phyloP scores from a whole-genome alignment of 2,329 filamentous ascomycete genomes.

The Penicillium rolfsii region DNA sequence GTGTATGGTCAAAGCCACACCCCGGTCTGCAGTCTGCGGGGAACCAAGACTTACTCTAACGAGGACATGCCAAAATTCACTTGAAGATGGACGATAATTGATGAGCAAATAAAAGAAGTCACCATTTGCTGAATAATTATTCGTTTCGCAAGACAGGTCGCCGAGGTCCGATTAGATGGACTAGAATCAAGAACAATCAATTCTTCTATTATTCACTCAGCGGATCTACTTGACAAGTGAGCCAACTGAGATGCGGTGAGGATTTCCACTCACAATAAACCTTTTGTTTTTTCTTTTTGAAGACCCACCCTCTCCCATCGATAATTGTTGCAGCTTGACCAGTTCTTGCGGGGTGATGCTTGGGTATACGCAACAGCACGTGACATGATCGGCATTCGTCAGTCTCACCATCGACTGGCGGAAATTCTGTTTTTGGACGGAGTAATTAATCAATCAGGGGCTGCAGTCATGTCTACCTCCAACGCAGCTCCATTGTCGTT shows the following conservation, averaged over 20 bases:
- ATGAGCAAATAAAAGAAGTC: not conserved
- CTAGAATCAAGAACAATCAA: not conserved
- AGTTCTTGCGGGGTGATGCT: not conserved
- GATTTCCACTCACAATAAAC: not conserved
- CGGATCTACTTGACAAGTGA: not conserved
- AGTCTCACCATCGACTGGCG: not conserved
- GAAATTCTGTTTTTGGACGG: not conserved
- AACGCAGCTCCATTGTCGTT: not conserved
- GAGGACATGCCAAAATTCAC: not conserved
- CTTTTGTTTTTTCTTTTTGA: too few species aligned
- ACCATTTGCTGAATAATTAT: not conserved
- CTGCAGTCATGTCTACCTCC: not conserved
- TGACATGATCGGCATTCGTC: not conserved
- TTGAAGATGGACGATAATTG: too few species aligned
- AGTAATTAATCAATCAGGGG: slow-evolving; percentile 4
- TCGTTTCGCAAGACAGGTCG: not conserved
- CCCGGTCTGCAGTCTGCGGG: not conserved
- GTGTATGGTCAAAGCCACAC: too few species aligned
- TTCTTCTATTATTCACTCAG: not conserved
- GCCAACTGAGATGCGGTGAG: not conserved
- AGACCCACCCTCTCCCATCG: not conserved
- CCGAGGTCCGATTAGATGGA: not conserved
- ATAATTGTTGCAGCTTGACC: not conserved
- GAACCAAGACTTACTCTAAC: not conserved
- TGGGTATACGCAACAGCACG: not conserved